Percentiles rank a stretch among this genome's conserved stretches.
These are phyloP conservation scores for Hyaloscypha bicolor DNA, from an alignment of 495 filamentous ascomycete genomes.

Conservation along the genomic window DNA sequence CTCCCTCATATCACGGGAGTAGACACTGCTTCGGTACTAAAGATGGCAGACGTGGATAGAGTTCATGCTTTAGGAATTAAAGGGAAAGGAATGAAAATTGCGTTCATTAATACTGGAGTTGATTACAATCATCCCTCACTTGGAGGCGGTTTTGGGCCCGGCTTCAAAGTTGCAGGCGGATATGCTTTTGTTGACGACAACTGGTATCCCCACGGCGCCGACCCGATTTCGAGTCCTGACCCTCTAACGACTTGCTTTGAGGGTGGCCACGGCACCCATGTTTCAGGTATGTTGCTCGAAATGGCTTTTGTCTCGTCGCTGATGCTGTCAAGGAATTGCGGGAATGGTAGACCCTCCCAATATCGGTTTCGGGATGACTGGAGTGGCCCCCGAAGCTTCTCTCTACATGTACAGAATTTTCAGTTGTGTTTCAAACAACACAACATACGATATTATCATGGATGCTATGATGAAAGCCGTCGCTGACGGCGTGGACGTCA, in stretches of 20 bases:
- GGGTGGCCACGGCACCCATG: constrained; percentile 47
- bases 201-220: constrained; percentile 20
- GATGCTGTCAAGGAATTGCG: constrained; percentile 30
- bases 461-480: constrained; percentile 44
- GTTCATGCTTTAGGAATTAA: constrained; percentile 36
- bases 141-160: constrained; percentile 48
- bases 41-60: constrained; percentile 36
- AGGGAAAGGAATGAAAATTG: constrained; percentile 39
- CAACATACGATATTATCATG: constrained; percentile 40
- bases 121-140: constrained; percentile 53
- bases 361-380: constrained; percentile 41
- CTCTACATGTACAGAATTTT: constrained; percentile 47
- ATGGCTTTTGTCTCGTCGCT: constrained; percentile 1
- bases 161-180: constrained; percentile 45
- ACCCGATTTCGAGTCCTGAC: constrained; percentile 12
- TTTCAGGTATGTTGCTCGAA: constrained; percentile 30
- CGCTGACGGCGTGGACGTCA: constrained; percentile 47
- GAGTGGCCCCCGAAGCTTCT: constrained; percentile 50
- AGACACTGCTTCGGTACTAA: neutral
- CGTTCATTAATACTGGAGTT: constrained; percentile 47
- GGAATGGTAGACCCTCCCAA: constrained; percentile 33
- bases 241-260: constrained; percentile 36
- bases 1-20: neutral
- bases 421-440: constrained; percentile 32
- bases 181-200: constrained; percentile 40